Evolutionary conservation across 2,329 filamentous ascomycete genomes (phyloP), one percentile per base, ranked within the genome.

Genomic region (Venturiaceae sp.): DNA sequence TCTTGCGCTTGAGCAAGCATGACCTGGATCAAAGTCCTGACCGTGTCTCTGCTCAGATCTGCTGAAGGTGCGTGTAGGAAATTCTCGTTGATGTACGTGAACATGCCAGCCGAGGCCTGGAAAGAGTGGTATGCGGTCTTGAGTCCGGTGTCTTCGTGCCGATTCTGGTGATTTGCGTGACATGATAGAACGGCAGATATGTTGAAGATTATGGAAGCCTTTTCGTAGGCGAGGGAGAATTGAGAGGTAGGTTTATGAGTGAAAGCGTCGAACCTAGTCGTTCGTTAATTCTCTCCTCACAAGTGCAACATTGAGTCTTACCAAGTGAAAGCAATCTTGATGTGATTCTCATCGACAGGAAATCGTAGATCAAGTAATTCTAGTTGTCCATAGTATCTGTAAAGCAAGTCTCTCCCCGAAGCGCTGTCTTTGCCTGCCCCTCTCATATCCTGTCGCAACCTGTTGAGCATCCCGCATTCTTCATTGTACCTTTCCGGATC

Each of bases 1-100:
- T 99, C 94, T 71, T 99, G 95, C 3, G 88, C 92, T 72, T 99
- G 94, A 1, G 92, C 95, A 58, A 99, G 82, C 81, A 90, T 97
- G 60, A 99, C 84, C 55, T 86, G 83, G 69, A 99, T 97, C 63
- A 99, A 74, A 0, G 90, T 91, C 75, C 96, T 96, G 67, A 99
- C 90, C 0, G 94, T 99, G 55, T 99, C 92, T 61, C 94, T 80
- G 71, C 92, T 97, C 53, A 99, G 75, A 68, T 99, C 94, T n/a
- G 90, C 92, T 8, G 92, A 96, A 0, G 95, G 94, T 1, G 94
- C 94, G 68, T 99, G 94, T 36, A 99, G 78, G 71, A 99, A 99
- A 75, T 99, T 99, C 75, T 99, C 94, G 74, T 99, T 99, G 77
- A 99, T 99, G 68, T 99, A 99, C 57, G 92, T 97, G 73, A 97